Conservation (phyloP, 2,329 filamentous ascomycete species). For the Pseudogymnoascus sp. region DNA sequence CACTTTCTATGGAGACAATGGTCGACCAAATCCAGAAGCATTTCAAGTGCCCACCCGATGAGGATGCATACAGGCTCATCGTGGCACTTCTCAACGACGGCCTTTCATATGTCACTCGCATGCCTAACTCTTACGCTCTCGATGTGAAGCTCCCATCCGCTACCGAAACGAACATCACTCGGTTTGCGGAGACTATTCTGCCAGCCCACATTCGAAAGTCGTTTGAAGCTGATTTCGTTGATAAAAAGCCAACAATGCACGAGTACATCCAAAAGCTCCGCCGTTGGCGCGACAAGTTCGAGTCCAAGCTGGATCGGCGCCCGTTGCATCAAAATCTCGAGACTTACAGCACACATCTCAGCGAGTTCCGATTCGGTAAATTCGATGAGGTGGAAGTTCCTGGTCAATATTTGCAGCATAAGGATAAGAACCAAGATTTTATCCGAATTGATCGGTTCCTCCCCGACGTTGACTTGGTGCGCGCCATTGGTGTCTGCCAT, state of each 20-base stretch:
- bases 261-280: conserved; percentile 97
- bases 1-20: conserved; percentile 98
- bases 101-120: conserved; percentile 81
- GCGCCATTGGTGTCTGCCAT: conserved; percentile 85
- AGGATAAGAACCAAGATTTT: conserved; percentile 99
- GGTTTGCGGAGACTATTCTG: conserved; percentile 93
- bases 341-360: conserved; percentile 79
- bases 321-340: conserved; percentile 57
- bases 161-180: conserved; percentile 92
- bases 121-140: conserved; percentile 77
- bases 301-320: conserved; percentile 90
- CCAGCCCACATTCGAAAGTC: conserved; percentile 91
- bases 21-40: conserved; percentile 98
- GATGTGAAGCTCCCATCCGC: conserved; percentile 84
- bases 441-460: conserved; percentile 95
- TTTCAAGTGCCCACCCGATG: conserved; percentile 97
- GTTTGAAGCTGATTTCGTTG: conserved; percentile 96
- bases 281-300: conserved; percentile 94
- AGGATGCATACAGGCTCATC: conserved; percentile 94
- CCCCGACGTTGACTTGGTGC: conserved; percentile 86
- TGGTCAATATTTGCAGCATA: conserved; percentile 92
- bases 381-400: conserved; percentile 98
- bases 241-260: conserved; percentile 91
- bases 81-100: conserved; percentile 97
- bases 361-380: conserved; percentile 94